Conservation (phyloP, 208 protist species). For the Zelonia costaricensis region DNA sequence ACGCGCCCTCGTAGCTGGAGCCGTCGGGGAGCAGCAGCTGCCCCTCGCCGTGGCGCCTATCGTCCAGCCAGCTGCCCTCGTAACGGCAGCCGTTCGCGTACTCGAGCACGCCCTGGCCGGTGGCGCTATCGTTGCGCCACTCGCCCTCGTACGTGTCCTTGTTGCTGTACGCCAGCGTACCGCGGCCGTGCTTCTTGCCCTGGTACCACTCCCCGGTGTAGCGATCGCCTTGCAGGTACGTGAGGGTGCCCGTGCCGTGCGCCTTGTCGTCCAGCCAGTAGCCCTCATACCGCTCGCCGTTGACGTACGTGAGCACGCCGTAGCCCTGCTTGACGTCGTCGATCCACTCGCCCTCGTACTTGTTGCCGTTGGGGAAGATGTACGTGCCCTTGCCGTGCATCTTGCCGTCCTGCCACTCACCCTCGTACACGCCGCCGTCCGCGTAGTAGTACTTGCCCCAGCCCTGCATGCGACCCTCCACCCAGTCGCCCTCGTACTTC, state of each 20-base stretch:
- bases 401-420: constrained; percentile 91
- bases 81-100: constrained; percentile 92
- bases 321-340: constrained; percentile 93
- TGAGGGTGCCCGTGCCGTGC: constrained; percentile 88
- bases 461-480: constrained; percentile 94
- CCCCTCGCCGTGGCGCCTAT: constrained; percentile 84
- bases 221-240: constrained; percentile 90
- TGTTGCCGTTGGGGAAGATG: constrained; percentile 95
- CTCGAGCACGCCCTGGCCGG: constrained; percentile 81
- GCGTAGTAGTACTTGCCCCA: constrained; percentile 94
- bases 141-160: constrained; percentile 92
- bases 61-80: constrained; percentile 87
- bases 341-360: constrained; percentile 95
- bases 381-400: constrained; percentile 93
- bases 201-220: constrained; percentile 92
- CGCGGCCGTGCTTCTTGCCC: constrained; percentile 90
- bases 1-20: constrained; percentile 88
- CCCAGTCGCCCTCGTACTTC: constrained; percentile 95
- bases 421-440: constrained; percentile 93
- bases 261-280: constrained; percentile 92
- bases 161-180: constrained; percentile 90
- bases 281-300: constrained; percentile 89
- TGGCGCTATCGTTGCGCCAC: constrained; percentile 87
- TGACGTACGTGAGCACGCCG: constrained; percentile 88
- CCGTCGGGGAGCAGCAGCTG: constrained; percentile 80